phyloP scores from a whole-genome alignment of 2,329 filamentous ascomycete genomes.

The Colletotrichum tanaceti region DNA sequence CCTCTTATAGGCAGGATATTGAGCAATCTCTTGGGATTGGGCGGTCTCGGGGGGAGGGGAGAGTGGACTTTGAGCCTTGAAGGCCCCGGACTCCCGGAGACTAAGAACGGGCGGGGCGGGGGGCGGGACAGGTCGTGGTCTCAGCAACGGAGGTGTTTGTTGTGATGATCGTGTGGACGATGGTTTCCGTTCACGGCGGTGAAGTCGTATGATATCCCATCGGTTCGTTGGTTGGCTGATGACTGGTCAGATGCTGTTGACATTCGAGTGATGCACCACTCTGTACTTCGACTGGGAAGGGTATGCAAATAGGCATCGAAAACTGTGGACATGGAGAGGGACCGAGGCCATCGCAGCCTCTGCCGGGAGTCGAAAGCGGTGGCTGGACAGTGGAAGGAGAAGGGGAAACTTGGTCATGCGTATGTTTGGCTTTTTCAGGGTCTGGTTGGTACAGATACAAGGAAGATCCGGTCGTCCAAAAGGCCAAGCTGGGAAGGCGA shows the following conservation, averaged over 20 bases:
- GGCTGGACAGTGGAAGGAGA: constrained; percentile 25
- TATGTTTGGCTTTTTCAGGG: constrained; percentile 31
- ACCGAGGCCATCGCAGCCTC: background rate
- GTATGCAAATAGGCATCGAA: background rate
- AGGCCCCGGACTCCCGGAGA: no score
- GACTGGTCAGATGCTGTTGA: no score
- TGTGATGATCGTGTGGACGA: constrained; percentile 38
- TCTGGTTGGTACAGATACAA: constrained; percentile 15
- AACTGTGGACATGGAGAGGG: background rate
- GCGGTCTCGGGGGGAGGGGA: constrained; percentile 31
- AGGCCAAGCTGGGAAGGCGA: constrained; percentile 25
- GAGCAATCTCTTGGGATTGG: constrained; percentile 48
- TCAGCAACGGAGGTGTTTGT: constrained; percentile 38
- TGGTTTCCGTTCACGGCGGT: constrained; percentile 11
- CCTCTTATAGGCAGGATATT: constrained; percentile 49
- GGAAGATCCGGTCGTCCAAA: constrained; percentile 31
- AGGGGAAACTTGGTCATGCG: constrained; percentile 9
- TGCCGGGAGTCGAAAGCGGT: constrained; percentile 16
- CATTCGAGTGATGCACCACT: no score
- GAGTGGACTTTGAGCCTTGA: no score
- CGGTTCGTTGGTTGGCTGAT: background rate
- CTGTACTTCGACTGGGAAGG: no score
- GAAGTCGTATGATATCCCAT: constrained; percentile 28
- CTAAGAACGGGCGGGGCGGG: background rate
- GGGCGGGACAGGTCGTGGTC: constrained; percentile 24